Evolutionary conservation across 768 basidiomycete species (phyloP).

Genomic region (Saitozyma sp.): DNA sequence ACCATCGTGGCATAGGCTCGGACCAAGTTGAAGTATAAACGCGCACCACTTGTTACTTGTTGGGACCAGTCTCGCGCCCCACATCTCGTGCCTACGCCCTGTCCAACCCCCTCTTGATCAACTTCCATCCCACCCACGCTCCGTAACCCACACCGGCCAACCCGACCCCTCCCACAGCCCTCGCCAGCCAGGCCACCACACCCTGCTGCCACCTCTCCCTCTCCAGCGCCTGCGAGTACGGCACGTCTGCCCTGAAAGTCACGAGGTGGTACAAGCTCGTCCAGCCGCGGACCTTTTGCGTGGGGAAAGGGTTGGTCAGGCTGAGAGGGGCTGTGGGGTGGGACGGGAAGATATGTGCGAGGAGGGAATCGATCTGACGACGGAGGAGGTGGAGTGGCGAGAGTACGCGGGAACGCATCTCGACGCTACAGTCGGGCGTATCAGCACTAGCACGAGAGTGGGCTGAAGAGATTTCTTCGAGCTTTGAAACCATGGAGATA

Average conservation of each 20-base stretch:
- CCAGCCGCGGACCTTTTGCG: conserved; percentile 71
- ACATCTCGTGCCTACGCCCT: background rate
- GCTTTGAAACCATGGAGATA: no score
- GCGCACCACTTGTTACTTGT: no score
- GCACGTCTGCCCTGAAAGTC: conserved; percentile 93
- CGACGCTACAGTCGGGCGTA: conserved; percentile 60
- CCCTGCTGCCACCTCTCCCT: conserved; percentile 70
- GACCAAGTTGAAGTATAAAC: no score
- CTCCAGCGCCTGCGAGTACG: conserved; percentile 75
- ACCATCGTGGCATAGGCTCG: no score
- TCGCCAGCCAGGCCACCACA: conserved; percentile 56
- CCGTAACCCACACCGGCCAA: conserved; percentile 7
- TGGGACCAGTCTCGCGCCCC: no score
- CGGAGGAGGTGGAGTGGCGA: conserved; percentile 75
- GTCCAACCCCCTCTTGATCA: conserved; percentile 1
- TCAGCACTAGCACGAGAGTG: background rate
- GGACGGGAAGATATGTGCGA: conserved; percentile 44
- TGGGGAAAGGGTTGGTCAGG: conserved; percentile 60
- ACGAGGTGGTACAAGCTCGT: conserved; percentile 95
- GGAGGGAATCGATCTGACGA: conserved; percentile 73
- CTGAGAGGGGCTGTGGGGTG: conserved; percentile 16
- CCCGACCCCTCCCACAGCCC: conserved; percentile 17
- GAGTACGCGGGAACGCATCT: conserved; percentile 91
- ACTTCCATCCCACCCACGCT: conserved; percentile 1
- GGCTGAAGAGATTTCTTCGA: no score